phyloP scores from a whole-genome alignment of 768 basidiomycete species.

The Termitomyces sp. region DNA sequence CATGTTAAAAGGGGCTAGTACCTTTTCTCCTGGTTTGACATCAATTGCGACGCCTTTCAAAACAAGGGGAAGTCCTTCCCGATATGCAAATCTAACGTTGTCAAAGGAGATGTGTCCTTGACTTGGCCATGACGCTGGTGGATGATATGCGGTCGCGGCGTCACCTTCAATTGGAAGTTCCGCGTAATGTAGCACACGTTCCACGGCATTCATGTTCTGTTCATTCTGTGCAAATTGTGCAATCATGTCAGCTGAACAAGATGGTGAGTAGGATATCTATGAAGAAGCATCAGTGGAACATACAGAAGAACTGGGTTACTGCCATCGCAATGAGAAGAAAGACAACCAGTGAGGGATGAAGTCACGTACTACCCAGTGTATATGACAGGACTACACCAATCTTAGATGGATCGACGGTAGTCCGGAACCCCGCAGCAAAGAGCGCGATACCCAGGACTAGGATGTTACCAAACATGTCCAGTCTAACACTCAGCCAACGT shows the following conservation, averaged over 20 bases:
- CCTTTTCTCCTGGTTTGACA: slow-evolving; percentile 62
- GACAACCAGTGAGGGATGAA: not conserved
- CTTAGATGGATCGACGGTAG: slow-evolving; percentile 40
- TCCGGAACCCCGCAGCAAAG: slow-evolving; percentile 63
- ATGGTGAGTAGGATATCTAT: not conserved
- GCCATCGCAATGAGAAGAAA: not conserved
- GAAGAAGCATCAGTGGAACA: slow-evolving; percentile 9
- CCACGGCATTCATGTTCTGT: slow-evolving; percentile 72
- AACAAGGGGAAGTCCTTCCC: slow-evolving; percentile 61
- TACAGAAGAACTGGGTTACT: slow-evolving; percentile 49
- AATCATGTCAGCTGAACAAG: slow-evolving; percentile 45
- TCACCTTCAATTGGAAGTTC: slow-evolving; percentile 56
- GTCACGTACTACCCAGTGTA: slow-evolving; percentile 40
- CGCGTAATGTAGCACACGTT: slow-evolving; percentile 64
- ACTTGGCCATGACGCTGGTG: slow-evolving; percentile 44
- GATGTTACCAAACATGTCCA: slow-evolving; percentile 64
- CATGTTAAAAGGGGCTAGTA: slow-evolving; percentile 16
- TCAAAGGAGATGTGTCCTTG: slow-evolving; percentile 52
- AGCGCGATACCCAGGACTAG: slow-evolving; percentile 67
- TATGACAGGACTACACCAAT: slow-evolving; percentile 56
- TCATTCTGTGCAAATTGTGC: slow-evolving; percentile 56
- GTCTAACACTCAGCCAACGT: slow-evolving; percentile 57
- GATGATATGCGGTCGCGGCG: slow-evolving; percentile 37
- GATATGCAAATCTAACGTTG: slow-evolving; percentile 53
- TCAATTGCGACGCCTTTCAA: slow-evolving; percentile 57